These are phyloP conservation scores for Talaromyces pinophilus DNA, from an alignment of 2,329 filamentous ascomycete species.

Conservation along the genomic window DNA sequence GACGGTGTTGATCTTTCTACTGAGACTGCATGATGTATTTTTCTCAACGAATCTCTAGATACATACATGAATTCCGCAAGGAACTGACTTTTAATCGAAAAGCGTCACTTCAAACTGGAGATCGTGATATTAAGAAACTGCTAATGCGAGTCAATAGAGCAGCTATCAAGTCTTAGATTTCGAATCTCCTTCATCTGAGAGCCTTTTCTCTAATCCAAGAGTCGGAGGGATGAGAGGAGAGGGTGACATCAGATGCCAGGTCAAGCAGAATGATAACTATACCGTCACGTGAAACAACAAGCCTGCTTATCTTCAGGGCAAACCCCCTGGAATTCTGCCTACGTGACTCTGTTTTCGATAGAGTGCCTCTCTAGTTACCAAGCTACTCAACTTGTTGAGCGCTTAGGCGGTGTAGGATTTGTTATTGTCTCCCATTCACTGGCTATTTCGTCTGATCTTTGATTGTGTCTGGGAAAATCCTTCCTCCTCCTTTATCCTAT, in stretches of 20 bases:
- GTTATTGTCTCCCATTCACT: neutral
- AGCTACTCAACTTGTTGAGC: neutral
- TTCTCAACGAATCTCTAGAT: slow-evolving; percentile 12
- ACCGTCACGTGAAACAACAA: neutral
- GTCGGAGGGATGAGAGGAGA: neutral
- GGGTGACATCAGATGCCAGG: neutral
- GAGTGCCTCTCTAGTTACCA: neutral
- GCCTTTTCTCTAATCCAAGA: neutral
- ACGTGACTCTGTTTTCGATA: neutral
- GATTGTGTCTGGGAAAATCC: slow-evolving; percentile 19
- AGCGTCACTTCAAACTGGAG: neutral
- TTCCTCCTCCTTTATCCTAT: slow-evolving; percentile 20
- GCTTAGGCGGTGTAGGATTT: neutral
- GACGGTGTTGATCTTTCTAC: neutral
- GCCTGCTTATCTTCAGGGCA: neutral
- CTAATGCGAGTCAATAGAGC: neutral
- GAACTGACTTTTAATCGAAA: neutral
- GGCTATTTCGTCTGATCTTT: neutral
- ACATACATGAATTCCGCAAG: slow-evolving; percentile 11
- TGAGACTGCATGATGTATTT: slow-evolving; percentile 10
- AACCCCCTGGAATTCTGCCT: neutral
- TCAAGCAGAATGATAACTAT: neutral
- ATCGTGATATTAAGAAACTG: neutral
- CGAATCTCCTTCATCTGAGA: neutral
- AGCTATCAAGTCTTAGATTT: neutral